Base-by-base conservation (phyloP, 371 early-diverging fungal genomes). In the Lichtheimia ramosa region DNA sequence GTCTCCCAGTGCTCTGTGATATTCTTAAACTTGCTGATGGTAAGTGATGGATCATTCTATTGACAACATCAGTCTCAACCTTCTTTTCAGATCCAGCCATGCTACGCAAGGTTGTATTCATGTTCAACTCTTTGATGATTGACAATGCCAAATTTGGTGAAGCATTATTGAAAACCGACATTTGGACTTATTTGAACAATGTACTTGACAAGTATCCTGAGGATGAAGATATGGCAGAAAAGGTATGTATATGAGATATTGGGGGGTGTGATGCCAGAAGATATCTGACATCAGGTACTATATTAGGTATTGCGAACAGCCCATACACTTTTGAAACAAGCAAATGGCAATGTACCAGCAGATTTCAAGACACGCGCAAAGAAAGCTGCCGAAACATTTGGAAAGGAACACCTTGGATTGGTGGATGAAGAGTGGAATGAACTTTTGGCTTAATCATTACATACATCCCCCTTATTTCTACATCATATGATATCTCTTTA, bases 211-310 rank as follows among this genome's bases (percentile, higher is more conserved):
- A 66, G 28, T 74, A 79, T 56, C 74, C 74, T 10, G 74, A 73
- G 43, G 88, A 91, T 54, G 83, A 83, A 43, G 92, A 91, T 70
- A 67, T 89, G 63, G 73, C 84, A 3, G 90, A 91, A 60, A 91
- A 89, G 78, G 85, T 81, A 61, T 34, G 2, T 40, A 41, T 5
- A 56, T 2, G 1, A 18, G 8, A 7, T 4, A 53, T 20, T 24
- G 15, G 14, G 21, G 42, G 1, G 20, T 23, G 42, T 5, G 12
- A 2, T 8, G 5, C 14, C 42, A 25, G 25, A 23, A 24, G 39
- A 34, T 10, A 13, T 13, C 43, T 63, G 3, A 56, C 18, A 15
- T n/a, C 6, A 24, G 28, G 15, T 2, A n/a, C 50, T 20, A 34
- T 34, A 2, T 25, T 69, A 64, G 70, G 54, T 56, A n/a, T 58